Conservation (phyloP, 2,329 filamentous ascomycete species). For the Dothideomycetidae sp. region DNA sequence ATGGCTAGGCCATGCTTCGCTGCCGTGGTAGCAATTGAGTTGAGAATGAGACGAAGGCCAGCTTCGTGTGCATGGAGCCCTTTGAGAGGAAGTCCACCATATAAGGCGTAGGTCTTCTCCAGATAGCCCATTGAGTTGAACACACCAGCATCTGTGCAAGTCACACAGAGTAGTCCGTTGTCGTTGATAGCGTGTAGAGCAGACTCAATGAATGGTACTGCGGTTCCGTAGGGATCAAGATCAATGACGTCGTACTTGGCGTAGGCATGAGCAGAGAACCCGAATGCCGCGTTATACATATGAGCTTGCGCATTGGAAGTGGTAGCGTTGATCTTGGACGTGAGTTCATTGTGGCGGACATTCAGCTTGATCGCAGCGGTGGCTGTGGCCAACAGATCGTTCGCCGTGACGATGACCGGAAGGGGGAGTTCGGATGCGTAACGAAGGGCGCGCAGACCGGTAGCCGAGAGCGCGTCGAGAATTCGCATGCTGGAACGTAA, state of each 20-base stretch:
- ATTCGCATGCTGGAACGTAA: conserved; percentile 51
- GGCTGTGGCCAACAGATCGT: conserved; percentile 55
- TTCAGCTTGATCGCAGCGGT: conserved; percentile 61
- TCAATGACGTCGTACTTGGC: conserved; percentile 82
- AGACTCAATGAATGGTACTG: conserved; percentile 80
- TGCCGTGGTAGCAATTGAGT: conserved; percentile 66
- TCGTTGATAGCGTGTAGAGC: conserved; percentile 78
- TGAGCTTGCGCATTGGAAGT: conserved; percentile 75
- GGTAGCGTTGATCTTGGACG: conserved; percentile 55
- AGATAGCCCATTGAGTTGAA: conserved; percentile 90
- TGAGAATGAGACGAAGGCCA: conserved; percentile 71
- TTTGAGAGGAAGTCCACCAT: conserved; percentile 78
- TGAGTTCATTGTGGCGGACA: conserved; percentile 65
- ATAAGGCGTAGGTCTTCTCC: conserved; percentile 88
- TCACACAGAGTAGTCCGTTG: conserved; percentile 83
- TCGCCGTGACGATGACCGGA: conserved; percentile 46
- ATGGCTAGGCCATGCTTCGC: conserved; percentile 76
- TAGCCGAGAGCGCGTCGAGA: conserved; percentile 86
- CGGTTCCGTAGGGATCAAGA: conserved; percentile 89
- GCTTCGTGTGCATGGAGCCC: conserved; percentile 78
- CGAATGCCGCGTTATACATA: conserved; percentile 55
- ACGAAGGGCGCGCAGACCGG: conserved; percentile 75
- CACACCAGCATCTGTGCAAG: conserved; percentile 89
- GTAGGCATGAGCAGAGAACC: conserved; percentile 24
- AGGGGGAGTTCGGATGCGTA: conserved; percentile 88